A percentile compares a stretch with the other conserved stretches of the same genome.
Conservation (phyloP, 257 asterid species). For the Lycium ferocissimum region DNA sequence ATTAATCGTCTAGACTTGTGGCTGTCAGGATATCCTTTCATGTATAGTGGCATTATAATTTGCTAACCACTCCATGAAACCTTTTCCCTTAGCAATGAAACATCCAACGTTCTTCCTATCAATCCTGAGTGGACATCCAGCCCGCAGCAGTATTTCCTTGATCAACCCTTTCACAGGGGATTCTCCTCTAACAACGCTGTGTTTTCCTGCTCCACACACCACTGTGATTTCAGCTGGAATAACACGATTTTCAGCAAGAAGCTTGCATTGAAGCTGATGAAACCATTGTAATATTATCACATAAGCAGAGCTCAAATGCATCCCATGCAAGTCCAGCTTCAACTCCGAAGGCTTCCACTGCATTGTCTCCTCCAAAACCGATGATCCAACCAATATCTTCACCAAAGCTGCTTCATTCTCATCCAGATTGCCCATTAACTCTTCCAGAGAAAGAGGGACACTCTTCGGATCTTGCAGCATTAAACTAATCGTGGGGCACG, state of each 20-base stretch:
- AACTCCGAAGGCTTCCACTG: slow-evolving; percentile 60
- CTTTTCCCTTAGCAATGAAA: slow-evolving; percentile 73
- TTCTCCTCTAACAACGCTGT: slow-evolving; percentile 73
- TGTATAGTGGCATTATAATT: slow-evolving; percentile 17
- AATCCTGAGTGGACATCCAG: slow-evolving; percentile 75
- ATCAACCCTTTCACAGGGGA: slow-evolving; percentile 72
- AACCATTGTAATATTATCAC: slow-evolving; percentile 84
- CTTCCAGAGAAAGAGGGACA: slow-evolving; percentile 62
- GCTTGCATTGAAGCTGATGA: slow-evolving; percentile 51
- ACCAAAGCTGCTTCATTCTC: slow-evolving; percentile 60
- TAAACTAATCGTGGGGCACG: slow-evolving; percentile 57
- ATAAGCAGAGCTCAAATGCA: slow-evolving; percentile 77
- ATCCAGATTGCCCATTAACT: slow-evolving; percentile 49
- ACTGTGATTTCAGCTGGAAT: slow-evolving; percentile 62
- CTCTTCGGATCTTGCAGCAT: slow-evolving; percentile 57
- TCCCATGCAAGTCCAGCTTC: slow-evolving; percentile 92
- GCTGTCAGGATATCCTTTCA: slow-evolving; percentile 23
- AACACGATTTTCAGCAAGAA: slow-evolving; percentile 35
- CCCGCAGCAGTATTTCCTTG: slow-evolving; percentile 56
- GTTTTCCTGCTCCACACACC: slow-evolving; percentile 84
- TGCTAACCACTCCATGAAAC: slow-evolving; percentile 68
- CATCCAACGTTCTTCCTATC: slow-evolving; percentile 81
- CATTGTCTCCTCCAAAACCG: slow-evolving; percentile 57
- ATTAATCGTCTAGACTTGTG: background rate
- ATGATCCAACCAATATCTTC: slow-evolving; percentile 55